Conservation (phyloP, 108 stramenopile species). For the Mediolabrus comicus region DNA sequence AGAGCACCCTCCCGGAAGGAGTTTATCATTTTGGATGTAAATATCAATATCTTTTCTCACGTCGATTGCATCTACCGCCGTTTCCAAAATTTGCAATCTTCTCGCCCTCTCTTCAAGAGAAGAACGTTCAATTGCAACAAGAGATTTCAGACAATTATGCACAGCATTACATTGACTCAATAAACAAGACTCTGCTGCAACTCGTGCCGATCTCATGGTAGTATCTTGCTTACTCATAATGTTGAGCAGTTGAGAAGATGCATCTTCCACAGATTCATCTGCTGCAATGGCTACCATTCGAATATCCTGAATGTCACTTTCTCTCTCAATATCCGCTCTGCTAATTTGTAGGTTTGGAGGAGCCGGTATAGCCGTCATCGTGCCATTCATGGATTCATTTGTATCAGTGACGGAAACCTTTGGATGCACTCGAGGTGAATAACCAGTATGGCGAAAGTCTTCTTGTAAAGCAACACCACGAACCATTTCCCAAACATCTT, state of each 20-base stretch:
- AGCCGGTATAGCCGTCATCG: conserved; percentile 5
- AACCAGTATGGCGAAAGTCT: conserved; percentile 64
- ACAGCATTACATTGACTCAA: conserved; percentile 65
- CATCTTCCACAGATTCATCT: conserved; percentile 63
- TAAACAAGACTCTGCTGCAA: conserved; percentile 69
- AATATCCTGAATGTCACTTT: conserved; percentile 54
- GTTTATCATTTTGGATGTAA: conserved; percentile 63
- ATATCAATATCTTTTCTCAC: conserved; percentile 68
- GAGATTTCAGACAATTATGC: conserved; percentile 42
- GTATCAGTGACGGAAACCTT: not conserved
- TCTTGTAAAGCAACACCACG: conserved; percentile 60
- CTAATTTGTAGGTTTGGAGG: conserved; percentile 2
- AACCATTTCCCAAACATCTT: conserved; percentile 70
- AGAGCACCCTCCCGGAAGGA: conserved; percentile 44
- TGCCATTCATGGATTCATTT: not conserved
- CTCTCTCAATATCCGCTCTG: conserved; percentile 64
- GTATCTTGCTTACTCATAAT: conserved; percentile 59
- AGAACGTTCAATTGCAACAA: conserved; percentile 59
- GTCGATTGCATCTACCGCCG: conserved; percentile 50
- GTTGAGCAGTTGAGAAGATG: conserved; percentile 55
- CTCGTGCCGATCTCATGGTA: conserved; percentile 57
- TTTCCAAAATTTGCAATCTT: conserved; percentile 56
- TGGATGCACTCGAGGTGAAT: conserved; percentile 27
- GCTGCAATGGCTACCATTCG: conserved; percentile 56
- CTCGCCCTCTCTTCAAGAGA: conserved; percentile 55